Evolutionary conservation across 768 basidiomycete species (phyloP).

Genomic region (Hortiboletus campestris): DNA sequence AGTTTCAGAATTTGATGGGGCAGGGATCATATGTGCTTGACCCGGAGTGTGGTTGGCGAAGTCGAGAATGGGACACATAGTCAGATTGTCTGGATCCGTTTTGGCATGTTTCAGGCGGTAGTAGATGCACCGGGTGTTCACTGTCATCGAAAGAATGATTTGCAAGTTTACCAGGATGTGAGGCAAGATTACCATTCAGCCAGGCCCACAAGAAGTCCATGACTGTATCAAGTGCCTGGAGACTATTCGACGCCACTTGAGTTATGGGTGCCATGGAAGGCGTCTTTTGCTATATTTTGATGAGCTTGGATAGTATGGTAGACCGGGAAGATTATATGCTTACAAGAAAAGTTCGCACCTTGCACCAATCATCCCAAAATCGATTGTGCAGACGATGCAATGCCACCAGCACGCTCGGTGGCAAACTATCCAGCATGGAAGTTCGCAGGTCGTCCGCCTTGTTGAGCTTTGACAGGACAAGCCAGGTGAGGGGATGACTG

Average conservation of each 20-base stretch:
- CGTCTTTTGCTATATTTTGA: constrained; percentile 3
- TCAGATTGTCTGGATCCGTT: constrained; percentile 71
- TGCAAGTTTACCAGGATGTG: constrained; percentile 1
- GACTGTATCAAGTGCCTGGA: constrained; percentile 7
- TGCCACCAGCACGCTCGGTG: constrained; percentile 43
- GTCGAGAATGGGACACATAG: constrained; percentile 87
- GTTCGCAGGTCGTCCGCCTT: constrained; percentile 14
- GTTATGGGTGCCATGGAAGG: neutral
- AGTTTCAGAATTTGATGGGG: constrained; percentile 35
- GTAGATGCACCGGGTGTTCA: constrained; percentile 91
- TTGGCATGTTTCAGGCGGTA: constrained; percentile 50
- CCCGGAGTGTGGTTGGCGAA: constrained; percentile 75
- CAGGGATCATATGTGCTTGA: constrained; percentile 44
- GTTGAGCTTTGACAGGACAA: constrained; percentile 33
- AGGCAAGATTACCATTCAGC: constrained; percentile 68
- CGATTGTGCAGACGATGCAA: constrained; percentile 44
- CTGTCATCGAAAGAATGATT: constrained; percentile 37
- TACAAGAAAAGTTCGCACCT: constrained; percentile 53
- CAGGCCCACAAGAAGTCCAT: constrained; percentile 81
- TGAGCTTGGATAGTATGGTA: neutral
- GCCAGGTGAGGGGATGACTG: constrained; percentile 82
- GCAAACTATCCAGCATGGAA: constrained; percentile 44
- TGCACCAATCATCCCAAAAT: constrained; percentile 60
- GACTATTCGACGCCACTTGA: neutral
- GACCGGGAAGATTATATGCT: constrained; percentile 16